These are phyloP conservation scores for Quercus gilva DNA, from an alignment of 306 rosid genomes.

Conservation along the genomic window DNA sequence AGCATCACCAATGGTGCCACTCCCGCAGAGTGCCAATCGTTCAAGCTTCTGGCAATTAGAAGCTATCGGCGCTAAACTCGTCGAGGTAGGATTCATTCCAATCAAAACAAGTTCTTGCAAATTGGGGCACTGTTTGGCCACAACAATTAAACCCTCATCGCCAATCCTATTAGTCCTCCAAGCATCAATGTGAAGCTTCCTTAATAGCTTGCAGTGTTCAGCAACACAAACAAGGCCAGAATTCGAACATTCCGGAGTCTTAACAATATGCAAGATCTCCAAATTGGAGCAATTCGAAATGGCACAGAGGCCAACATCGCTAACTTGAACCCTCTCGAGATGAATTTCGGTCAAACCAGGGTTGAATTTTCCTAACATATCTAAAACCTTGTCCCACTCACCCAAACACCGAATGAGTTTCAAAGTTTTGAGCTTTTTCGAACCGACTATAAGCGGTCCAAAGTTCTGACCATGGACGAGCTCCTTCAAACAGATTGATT, in stretches of 20 bases:
- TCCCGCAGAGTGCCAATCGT: constrained; percentile 78
- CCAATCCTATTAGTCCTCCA: constrained; percentile 78
- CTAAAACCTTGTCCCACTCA: constrained; percentile 69
- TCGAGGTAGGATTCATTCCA: constrained; percentile 59
- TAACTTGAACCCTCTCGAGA: constrained; percentile 75
- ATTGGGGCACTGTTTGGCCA: constrained; percentile 56
- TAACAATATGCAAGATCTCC: constrained; percentile 66
- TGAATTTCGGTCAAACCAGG: constrained; percentile 55
- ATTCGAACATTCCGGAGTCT: constrained; percentile 67
- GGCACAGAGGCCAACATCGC: constrained; percentile 68
- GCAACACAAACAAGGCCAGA: constrained; percentile 57
- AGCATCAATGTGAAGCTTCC: constrained; percentile 84
- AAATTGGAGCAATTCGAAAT: constrained; percentile 50
- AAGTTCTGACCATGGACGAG: constrained; percentile 63
- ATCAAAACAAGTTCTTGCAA: constrained; percentile 80
- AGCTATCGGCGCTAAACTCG: constrained; percentile 52
- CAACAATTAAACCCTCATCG: constrained; percentile 65
- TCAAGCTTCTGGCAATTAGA: constrained; percentile 66
- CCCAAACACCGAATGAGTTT: constrained; percentile 72
- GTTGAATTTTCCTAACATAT: constrained; percentile 38
- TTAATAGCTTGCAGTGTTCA: constrained; percentile 55
- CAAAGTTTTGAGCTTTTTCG: constrained; percentile 59
- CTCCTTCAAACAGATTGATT: constrained; percentile 64
- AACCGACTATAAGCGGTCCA: constrained; percentile 51
- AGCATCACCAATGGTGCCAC: constrained; percentile 63